Base-by-base conservation (phyloP, 2,329 filamentous ascomycete species). In the Xylaria sp. region DNA sequence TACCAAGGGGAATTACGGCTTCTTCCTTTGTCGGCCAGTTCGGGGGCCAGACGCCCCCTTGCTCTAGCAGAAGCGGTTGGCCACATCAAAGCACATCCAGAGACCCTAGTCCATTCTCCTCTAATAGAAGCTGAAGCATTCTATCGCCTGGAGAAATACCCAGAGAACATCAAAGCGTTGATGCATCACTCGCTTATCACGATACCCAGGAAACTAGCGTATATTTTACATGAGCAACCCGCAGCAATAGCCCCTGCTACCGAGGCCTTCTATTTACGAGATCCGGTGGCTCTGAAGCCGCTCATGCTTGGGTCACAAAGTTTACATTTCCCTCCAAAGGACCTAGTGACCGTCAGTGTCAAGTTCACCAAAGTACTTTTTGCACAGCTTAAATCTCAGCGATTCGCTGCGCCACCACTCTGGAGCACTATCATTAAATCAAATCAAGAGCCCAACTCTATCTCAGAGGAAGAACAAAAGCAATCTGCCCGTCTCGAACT, bases 241-340 rank as follows among this genome's bases (percentile, higher is more conserved):
- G 87, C 90, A 18, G 90, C 92, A 68, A 90, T 98, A 66, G 91
- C 94, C 2, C 90, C 94, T 0, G 94, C 94, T 1, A 88, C 95
- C 2, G 97, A 99, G 80, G 90, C 92, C 0, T 98, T 99, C 80
- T 98, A 98, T 79, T 86, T 97, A 15, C 90, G 96, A 70, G 94
- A 98, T 76, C 91, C 94, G 0, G 86, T 94, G 66, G 86, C 91
- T 0, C 81, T 98, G 52, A 91, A 91, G 64, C 88, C 90, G 0
- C 83, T 97, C 3, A 83, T 90, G 64, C 85, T 86, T 1, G 83
- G 86, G 41, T 79, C 87, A 0, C 81, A 79, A 0, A 79, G 82
- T 0, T 83, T 94, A 1, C 77, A 80, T 1, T 97, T 99, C 75
- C 86, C 90, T 2, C 94, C 94, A 0, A 81, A 86, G 55, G 95